A percentile compares a stretch with the other conserved stretches of the same genome.
Evolutionary conservation across 2,329 filamentous ascomycete species (phyloP).

Genomic region (Ophiostoma triangulosporum): DNA sequence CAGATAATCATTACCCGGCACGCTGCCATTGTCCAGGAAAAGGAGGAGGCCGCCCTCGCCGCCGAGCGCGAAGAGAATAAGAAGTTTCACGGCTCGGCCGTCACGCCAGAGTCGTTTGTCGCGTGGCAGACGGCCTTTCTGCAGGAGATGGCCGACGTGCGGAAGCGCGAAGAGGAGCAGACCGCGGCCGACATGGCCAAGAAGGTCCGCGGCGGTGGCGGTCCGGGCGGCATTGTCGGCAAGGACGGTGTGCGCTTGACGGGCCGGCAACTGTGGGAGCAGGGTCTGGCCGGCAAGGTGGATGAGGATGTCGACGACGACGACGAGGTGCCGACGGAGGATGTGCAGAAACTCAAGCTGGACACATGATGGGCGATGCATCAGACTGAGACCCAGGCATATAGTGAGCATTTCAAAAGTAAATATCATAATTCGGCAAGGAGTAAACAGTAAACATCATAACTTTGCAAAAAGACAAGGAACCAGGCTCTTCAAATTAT

Average conservation of each 20-base stretch:
- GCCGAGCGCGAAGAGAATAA: constrained; percentile 86
- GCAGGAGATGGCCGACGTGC: constrained; percentile 66
- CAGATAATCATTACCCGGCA: constrained; percentile 63
- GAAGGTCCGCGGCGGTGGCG: constrained; percentile 12
- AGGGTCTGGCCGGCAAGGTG: constrained; percentile 52
- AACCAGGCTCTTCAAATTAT: too few relatives aligned
- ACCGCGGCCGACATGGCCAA: constrained; percentile 72
- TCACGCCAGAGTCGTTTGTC: constrained; percentile 75
- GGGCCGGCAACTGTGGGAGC: constrained; percentile 67
- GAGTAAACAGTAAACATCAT: too few relatives aligned
- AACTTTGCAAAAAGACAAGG: too few relatives aligned
- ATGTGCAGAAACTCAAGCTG: constrained; percentile 60
- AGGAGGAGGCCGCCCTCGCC: constrained; percentile 40
- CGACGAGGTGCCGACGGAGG: constrained; percentile 46
- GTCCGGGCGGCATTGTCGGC: constrained; percentile 34
- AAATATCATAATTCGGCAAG: too few relatives aligned
- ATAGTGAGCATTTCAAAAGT: too few relatives aligned
- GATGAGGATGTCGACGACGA: constrained; percentile 58
- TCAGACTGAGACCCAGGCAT: too few relatives aligned
- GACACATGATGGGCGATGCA: constrained; percentile 23
- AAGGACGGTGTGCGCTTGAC: constrained; percentile 66
- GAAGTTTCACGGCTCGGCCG: constrained; percentile 85
- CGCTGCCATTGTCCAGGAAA: constrained; percentile 44
- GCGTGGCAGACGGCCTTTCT: constrained; percentile 70
- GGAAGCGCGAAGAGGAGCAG: constrained; percentile 57